Evolutionary conservation across 2,329 filamentous ascomycete species (phyloP), one percentile per base, ranked within the genome.

Genomic region (Phaeosphaeriaceae sp.): DNA sequence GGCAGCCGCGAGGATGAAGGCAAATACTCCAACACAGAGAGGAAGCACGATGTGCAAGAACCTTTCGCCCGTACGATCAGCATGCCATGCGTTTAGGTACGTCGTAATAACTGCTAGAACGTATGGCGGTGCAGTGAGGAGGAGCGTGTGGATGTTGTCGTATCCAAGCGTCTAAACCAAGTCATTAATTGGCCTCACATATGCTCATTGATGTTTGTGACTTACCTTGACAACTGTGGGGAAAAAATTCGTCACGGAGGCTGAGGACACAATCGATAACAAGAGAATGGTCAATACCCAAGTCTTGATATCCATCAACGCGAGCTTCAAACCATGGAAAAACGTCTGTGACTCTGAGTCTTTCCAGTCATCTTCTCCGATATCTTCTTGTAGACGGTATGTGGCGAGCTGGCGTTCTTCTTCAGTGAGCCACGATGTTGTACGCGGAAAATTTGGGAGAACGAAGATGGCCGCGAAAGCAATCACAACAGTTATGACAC

Each of bases 31-130:
- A 34, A 89, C 75, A 48, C 77, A 81, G 11, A 89, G 77, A 0
- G 88, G 87, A 1, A 84, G 47, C 0, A 79, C 78, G 50, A 90
- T 81, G 70, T 91, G 88, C 67, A 82, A 83, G 70, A 85, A 90
- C 4, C 87, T 81, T 71, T 91, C 88, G 16, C 86, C 86, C 0
- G 85, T 88, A 34, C 79, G 81, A 68, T 90, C 88, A 13, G 88
- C 86, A 68, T 90, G 86, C 79, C 83, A 86, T 3, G 87, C 84
- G 57, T 89, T 89, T 35, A 79, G 48, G 56, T 86, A 84, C 1
- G 85, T 83, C 0, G 82, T 83, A 35, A 88, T 79, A 26, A 83
- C 80, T 63, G 81, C 80, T 23, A 81, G 71, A 26, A 76, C 79
- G 20, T 77, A 57, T 52, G 64, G 29, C 74, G 82, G 56, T 79